Evolutionary conservation across 257 asterid species (phyloP).

Genomic region (Salvia hispanica): DNA sequence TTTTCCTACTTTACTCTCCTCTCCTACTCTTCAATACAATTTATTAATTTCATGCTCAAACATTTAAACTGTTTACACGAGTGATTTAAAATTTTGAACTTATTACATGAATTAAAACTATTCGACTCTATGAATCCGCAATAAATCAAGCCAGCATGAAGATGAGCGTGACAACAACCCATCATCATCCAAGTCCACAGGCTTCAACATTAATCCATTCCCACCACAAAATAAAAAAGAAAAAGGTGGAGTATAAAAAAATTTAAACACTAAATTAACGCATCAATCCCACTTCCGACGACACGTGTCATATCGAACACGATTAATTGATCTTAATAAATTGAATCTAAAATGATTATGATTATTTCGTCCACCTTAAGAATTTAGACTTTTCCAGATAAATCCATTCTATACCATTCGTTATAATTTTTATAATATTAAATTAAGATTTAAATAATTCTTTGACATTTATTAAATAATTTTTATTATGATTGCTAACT

Average conservation of each 20-base stretch:
- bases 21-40: too few relatives aligned
- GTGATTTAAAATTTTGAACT: too few relatives aligned
- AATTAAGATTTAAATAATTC: background rate
- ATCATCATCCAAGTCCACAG: conserved; percentile 42
- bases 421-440: background rate
- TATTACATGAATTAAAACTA: background rate
- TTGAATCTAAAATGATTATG: background rate
- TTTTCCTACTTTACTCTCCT: too few relatives aligned
- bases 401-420: too few relatives aligned
- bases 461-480: background rate
- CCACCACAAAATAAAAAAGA: background rate
- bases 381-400: too few relatives aligned
- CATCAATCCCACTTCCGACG: background rate
- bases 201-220: conserved; percentile 31
- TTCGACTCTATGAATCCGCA: conserved; percentile 1
- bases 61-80: too few relatives aligned
- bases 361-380: background rate
- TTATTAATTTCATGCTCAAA: too few relatives aligned
- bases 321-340: conserved; percentile 5
- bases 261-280: background rate
- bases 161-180: conserved; percentile 47
- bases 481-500: conserved; percentile 24
- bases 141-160: conserved; percentile 34
- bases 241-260: background rate
- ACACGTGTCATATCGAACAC: conserved; percentile 4